Evolutionary conservation across 306 rosid species (phyloP), one percentile per base, ranked within the genome.

Genomic region (Geum urbanum): DNA sequence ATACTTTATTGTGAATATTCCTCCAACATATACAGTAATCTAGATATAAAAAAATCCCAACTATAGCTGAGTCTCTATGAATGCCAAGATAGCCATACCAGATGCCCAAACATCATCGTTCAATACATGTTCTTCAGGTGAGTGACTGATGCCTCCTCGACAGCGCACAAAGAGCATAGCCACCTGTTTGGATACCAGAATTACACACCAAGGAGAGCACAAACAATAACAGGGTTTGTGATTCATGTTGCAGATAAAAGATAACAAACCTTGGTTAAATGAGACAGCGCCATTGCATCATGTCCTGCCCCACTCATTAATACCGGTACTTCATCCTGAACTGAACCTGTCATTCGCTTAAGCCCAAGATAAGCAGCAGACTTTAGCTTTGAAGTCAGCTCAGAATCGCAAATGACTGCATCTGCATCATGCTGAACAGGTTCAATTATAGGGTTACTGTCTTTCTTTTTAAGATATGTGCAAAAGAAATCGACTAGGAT

Each of bases 151-250:
- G 65, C 98, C 97, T 73, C 97, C 97, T 1, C 94, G 94, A 72
- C 98, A 90, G 0, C 96, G 95, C 69, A 94, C 97, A 9, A 94
- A 90, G 51, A 94, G 77, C 98, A 94, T 94, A 22, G 91, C 97
- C 8, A 90, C 90, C 96, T 94, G 87, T 66, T n/a, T 32, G 45
- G 10, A 70, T 32, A 47, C 51, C 67, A 80, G 63, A 78, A 72
- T 50, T 53, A 70, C 69, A 44, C 37, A 53, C 20, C 7, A 16
- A 18, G 7, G 9, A 78, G 40, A 45, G 12, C 27, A 52, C 7
- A 45, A 27, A 40, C 40, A 68, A 16, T 40, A 18, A 13, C 41
- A n/a, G 5, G n/a, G 47, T 59, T 13, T 7, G 8, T 35, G 48
- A 43, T 66, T 14, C 46, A 7, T 32, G n/a, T 47, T 22, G 48